These are phyloP conservation scores for Linderniella brevidens DNA, from an alignment of 257 asterid species.

Conservation along the genomic window DNA sequence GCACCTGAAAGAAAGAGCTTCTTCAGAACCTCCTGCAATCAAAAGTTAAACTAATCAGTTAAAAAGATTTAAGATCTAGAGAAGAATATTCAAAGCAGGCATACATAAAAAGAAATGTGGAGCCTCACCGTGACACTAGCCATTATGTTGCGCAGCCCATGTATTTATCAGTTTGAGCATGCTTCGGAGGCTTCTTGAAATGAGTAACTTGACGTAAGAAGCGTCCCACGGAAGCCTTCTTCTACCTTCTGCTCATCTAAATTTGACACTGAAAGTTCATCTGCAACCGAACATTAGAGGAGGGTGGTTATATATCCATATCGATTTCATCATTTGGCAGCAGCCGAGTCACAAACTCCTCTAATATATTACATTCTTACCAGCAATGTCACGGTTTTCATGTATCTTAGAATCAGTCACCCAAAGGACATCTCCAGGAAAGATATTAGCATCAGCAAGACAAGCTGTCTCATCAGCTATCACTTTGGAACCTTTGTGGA, in stretches of 20 bases:
- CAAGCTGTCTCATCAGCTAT: slow-evolving; percentile 66
- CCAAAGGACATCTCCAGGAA: slow-evolving; percentile 92
- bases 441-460: slow-evolving; percentile 72
- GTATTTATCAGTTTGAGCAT: slow-evolving; percentile 29
- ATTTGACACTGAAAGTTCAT: slow-evolving; percentile 70
- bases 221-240: slow-evolving; percentile 94
- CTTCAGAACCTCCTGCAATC: too few species aligned
- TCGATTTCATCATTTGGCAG: neutral
- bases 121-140: too few species aligned
- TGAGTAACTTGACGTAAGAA: slow-evolving; percentile 63
- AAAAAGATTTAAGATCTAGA: too few species aligned
- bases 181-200: slow-evolving; percentile 51
- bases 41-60: too few species aligned
- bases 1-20: too few species aligned
- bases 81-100: too few species aligned
- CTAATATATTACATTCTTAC: slow-evolving; percentile 22
- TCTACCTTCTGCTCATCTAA: slow-evolving; percentile 37
- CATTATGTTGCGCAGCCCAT: too few species aligned
- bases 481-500: slow-evolving; percentile 68
- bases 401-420: slow-evolving; percentile 87
- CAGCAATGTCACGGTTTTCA: slow-evolving; percentile 98
- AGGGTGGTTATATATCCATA: neutral
- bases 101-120: too few species aligned
- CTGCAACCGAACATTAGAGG: slow-evolving; percentile 17
- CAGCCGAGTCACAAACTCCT: neutral